Evolutionary conservation across 257 asterid genomes (phyloP), one percentile per base, ranked within the genome.

Genomic region (Nicotiana noctiflora): DNA sequence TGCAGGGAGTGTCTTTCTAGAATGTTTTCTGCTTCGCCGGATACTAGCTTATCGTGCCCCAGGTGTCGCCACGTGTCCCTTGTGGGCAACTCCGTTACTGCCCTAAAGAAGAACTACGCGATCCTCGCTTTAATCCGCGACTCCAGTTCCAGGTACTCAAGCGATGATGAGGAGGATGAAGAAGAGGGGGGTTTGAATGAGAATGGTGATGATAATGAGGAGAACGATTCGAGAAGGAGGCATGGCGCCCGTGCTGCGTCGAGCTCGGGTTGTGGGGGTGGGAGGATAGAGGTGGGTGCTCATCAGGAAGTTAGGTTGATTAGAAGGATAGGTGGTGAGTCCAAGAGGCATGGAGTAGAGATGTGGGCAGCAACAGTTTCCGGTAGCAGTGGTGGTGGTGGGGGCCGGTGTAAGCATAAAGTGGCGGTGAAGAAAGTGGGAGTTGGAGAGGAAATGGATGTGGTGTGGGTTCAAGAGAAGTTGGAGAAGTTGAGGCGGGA

Each of bases 51-150:
- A 23, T 90, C 97, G 55, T 95, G 99, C 85, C 99, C 99, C 49
- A 93, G 97, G 85, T 95, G 99, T 90, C 98, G 99, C 87, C 92
- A 92, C 75, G 92, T 95, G 62, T 87, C 97, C 74, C 79, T 87
- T 49, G 97, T 95, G n/a, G 99, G 99, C 2, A 95, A 95, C 90
- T 92, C 99, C 4, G 96, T 95, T 68, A 82, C 92, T 76, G 98
- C 97, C 78, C 70, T 95, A 64, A 92, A 88, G 74, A 95, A 92
- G 94, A 93, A 93, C 82, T 95, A 88, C 78, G 93, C 97, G 8
- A 86, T 95, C 82, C 90, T 95, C 46, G 91, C 96, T 5, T 59
- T 90, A 85, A 89, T 95, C 82, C 90, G 90, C 76, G 93, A 82
- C 64, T 78, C 62, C 4, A 40, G 49, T 40, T 53, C 81, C 27